Conservation (phyloP, 2,329 filamentous ascomycete species). For the Colletotrichum sojae region DNA sequence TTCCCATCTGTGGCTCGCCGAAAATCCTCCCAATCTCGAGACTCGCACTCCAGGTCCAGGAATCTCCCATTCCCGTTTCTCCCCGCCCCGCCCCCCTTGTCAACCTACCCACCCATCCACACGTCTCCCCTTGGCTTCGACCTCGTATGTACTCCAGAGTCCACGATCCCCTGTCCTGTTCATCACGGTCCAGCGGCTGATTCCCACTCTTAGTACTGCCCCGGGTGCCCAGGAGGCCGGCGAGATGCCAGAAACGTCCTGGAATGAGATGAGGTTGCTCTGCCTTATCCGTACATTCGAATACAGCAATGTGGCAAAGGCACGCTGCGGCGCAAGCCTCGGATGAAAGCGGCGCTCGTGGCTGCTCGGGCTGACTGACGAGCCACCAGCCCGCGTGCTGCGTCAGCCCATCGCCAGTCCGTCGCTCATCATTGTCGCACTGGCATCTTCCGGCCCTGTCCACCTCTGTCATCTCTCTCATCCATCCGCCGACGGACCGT, state of each 20-base stretch:
- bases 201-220: slow-evolving; percentile 1
- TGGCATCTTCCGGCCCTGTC: background rate
- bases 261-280: slow-evolving; percentile 28
- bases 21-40: slow-evolving; percentile 12
- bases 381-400: too few species aligned
- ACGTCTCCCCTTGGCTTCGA: too few species aligned
- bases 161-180: background rate
- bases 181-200: background rate
- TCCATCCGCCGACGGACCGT: too few species aligned
- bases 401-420: background rate
- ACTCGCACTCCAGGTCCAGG: too few species aligned
- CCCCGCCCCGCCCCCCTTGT: slow-evolving; percentile 7
- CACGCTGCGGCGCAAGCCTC: slow-evolving; percentile 24
- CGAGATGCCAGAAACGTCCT: slow-evolving; percentile 21
- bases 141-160: background rate
- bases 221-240: background rate
- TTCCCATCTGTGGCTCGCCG: slow-evolving; percentile 16
- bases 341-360: slow-evolving; percentile 32
- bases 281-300: too few species aligned
- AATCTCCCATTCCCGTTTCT: background rate
- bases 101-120: too few species aligned
- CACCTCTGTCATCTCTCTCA: background rate
- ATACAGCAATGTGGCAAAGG: slow-evolving; percentile 13
- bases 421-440: background rate
- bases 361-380: slow-evolving; percentile 10